Conservation (phyloP, 192 early-diverging fungal species). For the Mortierella hygrophila region DNA sequence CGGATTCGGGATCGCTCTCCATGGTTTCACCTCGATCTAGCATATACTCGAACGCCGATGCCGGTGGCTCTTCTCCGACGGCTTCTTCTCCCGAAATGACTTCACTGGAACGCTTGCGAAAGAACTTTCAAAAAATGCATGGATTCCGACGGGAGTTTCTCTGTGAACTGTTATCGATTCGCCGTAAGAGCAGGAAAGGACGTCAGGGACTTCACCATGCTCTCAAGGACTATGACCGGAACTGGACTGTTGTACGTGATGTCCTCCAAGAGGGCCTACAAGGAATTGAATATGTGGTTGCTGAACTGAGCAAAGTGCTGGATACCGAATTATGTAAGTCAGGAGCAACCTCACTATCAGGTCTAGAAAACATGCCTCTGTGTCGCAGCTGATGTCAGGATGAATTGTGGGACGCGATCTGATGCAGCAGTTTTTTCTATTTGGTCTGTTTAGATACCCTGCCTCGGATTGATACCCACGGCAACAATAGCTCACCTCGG, state of each 20-base stretch:
- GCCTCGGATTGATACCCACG: slow-evolving; percentile 46
- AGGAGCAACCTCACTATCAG: background rate
- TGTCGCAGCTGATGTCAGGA: background rate
- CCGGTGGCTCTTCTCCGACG: slow-evolving; percentile 17
- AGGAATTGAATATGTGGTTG: slow-evolving; percentile 52
- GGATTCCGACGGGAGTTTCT: slow-evolving; percentile 68
- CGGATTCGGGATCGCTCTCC: slow-evolving; percentile 21
- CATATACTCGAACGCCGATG: slow-evolving; percentile 27
- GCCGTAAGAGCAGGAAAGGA: slow-evolving; percentile 65
- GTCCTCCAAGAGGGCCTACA: slow-evolving; percentile 49
- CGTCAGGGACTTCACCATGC: slow-evolving; percentile 54
- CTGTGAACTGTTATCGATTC: slow-evolving; percentile 62
- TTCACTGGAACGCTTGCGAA: slow-evolving; percentile 62
- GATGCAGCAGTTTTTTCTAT: background rate
- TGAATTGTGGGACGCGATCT: background rate
- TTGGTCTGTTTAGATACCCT: slow-evolving; percentile 52
- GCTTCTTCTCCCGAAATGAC: slow-evolving; percentile 31
- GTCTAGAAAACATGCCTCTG: too few relatives aligned
- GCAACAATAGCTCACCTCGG: slow-evolving; percentile 23
- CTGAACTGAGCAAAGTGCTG: slow-evolving; percentile 55
- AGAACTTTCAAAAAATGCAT: slow-evolving; percentile 64
- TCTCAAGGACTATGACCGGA: slow-evolving; percentile 58
- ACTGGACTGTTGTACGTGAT: slow-evolving; percentile 56
- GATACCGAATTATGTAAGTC: slow-evolving; percentile 64
- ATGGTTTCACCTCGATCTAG: slow-evolving; percentile 44